Evolutionary conservation across 2,329 filamentous ascomycete species (phyloP).

Genomic region (Sclerotinia spermophila): DNA sequence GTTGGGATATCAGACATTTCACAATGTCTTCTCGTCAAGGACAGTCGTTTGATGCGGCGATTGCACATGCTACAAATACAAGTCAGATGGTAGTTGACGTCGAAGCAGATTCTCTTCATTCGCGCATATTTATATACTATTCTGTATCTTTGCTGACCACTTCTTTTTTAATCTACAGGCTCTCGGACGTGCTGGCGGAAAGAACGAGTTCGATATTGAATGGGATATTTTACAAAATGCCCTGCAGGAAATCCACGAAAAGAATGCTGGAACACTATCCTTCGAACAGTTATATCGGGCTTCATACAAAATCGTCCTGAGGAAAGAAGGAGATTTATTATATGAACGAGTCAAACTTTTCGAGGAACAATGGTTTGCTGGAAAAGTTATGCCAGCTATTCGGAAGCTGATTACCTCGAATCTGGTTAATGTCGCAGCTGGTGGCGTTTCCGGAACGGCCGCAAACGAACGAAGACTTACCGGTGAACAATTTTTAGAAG

Average conservation of each 20-base stretch:
- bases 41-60: background rate
- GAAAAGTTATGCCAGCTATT: constrained; percentile 69
- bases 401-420: constrained; percentile 66
- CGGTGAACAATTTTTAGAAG: constrained; percentile 78
- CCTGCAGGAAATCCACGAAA: constrained; percentile 82
- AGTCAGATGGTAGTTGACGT: constrained; percentile 12
- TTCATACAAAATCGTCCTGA: constrained; percentile 88
- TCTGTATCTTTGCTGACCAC: constrained; percentile 16
- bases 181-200: constrained; percentile 50
- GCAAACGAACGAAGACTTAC: constrained; percentile 73
- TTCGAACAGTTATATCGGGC: constrained; percentile 95
- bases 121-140: background rate
- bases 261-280: constrained; percentile 83
- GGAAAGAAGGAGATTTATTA: constrained; percentile 76
- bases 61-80: background rate
- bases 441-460: constrained; percentile 56
- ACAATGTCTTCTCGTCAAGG: background rate
- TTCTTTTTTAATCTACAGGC: constrained; percentile 43
- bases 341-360: constrained; percentile 79
- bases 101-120: background rate
- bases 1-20: background rate
- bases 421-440: constrained; percentile 58
- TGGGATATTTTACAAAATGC: constrained; percentile 77
- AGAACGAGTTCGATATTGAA: constrained; percentile 77
- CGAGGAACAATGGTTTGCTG: constrained; percentile 75